phyloP scores from a whole-genome alignment of 495 filamentous ascomycete genomes.

The Podospora sp. region DNA sequence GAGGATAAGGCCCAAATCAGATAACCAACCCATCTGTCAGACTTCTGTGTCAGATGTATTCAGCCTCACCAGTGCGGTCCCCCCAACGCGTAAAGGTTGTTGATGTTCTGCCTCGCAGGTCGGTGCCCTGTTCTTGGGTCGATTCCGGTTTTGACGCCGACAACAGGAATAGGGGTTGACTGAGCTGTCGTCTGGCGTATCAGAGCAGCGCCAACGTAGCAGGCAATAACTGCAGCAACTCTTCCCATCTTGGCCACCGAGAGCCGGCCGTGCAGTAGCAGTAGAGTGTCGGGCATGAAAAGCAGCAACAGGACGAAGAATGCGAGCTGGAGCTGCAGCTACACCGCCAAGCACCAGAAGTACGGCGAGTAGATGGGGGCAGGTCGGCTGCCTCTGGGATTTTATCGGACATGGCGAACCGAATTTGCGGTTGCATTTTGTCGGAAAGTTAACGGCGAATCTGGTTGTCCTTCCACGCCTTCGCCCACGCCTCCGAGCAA shows the following conservation, averaged over 20 bases:
- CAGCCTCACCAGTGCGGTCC: slow-evolving; percentile 44
- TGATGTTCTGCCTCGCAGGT: slow-evolving; percentile 44
- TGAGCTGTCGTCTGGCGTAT: slow-evolving; percentile 8
- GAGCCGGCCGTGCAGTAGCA: slow-evolving; percentile 8
- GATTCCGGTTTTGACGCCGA: slow-evolving; percentile 42
- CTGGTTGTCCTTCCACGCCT: too few relatives aligned
- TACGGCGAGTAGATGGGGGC: neutral
- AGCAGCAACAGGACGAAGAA: slow-evolving; percentile 2
- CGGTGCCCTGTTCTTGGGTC: slow-evolving; percentile 36
- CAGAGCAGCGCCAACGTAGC: slow-evolving; percentile 20
- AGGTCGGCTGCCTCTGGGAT: slow-evolving; percentile 14
- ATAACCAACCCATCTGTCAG: slow-evolving; percentile 8
- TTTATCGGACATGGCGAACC: slow-evolving; percentile 20
- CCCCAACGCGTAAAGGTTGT: slow-evolving; percentile 36
- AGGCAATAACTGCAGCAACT: neutral
- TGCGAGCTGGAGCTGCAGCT: slow-evolving; percentile 9
- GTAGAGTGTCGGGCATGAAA: slow-evolving; percentile 16
- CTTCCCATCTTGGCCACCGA: slow-evolving; percentile 25
- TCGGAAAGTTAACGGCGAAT: neutral
- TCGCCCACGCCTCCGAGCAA: neutral
- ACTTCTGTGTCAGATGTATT: slow-evolving; percentile 11
- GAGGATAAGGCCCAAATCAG: slow-evolving; percentile 22
- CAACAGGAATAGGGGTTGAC: slow-evolving; percentile 34
- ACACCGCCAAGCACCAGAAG: slow-evolving; percentile 16
- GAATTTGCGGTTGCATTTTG: neutral